These are phyloP conservation scores for Physaria fendleri DNA, from an alignment of 345 rosid genomes.

Conservation along the genomic window DNA sequence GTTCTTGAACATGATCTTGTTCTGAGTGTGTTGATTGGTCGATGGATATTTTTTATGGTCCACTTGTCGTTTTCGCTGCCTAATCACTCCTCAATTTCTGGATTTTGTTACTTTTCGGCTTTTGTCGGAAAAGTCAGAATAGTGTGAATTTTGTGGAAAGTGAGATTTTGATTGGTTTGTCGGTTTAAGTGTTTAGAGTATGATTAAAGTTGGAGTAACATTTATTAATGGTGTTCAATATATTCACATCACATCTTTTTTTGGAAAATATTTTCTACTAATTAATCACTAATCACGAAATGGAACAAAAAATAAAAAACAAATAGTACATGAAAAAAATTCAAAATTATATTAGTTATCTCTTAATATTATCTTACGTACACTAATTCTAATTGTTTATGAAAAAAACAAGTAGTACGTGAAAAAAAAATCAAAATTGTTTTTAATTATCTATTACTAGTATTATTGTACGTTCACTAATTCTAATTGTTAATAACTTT, in stretches of 20 bases:
- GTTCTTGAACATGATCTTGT: slow-evolving; percentile 38
- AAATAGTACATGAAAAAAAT: no score
- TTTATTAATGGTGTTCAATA: not conserved
- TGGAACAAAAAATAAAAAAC: no score
- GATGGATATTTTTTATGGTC: slow-evolving; percentile 45
- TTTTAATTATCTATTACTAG: not conserved
- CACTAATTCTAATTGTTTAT: no score
- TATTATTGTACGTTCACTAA: not conserved
- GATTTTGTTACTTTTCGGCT: not conserved
- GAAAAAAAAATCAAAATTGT: no score
- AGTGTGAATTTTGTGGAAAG: slow-evolving; percentile 2
- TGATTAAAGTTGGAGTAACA: no score
- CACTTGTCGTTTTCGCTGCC: slow-evolving; percentile 15
- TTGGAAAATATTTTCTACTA: no score
- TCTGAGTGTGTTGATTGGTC: slow-evolving; percentile 42
- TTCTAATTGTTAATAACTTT: no score
- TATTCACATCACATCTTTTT: not conserved
- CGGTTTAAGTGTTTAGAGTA: not conserved
- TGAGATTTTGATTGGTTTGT: slow-evolving; percentile 16
- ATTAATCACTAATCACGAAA: no score
- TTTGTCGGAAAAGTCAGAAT: not conserved
- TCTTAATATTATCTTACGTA: no score
- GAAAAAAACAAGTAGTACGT: no score
- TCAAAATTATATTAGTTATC: no score
- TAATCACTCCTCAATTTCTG: not conserved